Base-by-base conservation (phyloP, 306 rosid species). In the Begonia fuchsioides region DNA sequence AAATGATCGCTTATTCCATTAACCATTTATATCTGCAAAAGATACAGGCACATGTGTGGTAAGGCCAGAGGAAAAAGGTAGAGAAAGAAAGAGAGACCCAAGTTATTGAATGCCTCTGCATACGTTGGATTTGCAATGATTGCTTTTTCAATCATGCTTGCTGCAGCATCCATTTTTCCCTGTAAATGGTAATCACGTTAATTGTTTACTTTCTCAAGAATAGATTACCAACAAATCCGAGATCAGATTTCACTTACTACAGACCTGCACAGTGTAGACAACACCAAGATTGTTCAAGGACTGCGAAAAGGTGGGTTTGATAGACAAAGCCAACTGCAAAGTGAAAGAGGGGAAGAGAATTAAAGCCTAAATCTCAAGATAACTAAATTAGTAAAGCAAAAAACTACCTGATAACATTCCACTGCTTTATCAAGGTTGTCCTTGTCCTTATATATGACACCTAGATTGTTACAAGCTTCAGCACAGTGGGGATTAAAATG, bases 141-240 rank as follows among this genome's bases (percentile, higher is more conserved):
- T 39, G 98, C 96, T 71, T 92, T 92, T 76, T 92, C 98, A 54
- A 92, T 92, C 98, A 92, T 85, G 70, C 72, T 92, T 52, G 96
- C 96, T 14, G 98, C 98, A 62, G 94, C 84, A 55, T 92, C 98
- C 83, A 92, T 82, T 78, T 92, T 92, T 44, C 98, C 98, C 98
- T 92, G 87, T 49, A 57, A 70, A 75, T 52, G 39, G 58, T 15
- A 59, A 38, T 52, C 53, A 72, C 14, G 44, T 52, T 47, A 56
- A 32, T 66, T 50, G 58, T 48, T 50, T 17, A 66, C 65, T 44
- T 15, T 44, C 6, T 10, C 7, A 56, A 44, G 63, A 56, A 19
- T 26, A 55, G 50, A 49, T 38, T 47, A 50, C 66, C 15, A 67
- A 17, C 49, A 45, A 58, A 53, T 60, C 54, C 9, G 38, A 47